Percentiles rank a stretch among this genome's conserved stretches.
These are phyloP conservation scores for Psilocybe tampanensis DNA, from an alignment of 768 basidiomycete genomes.

Conservation along the genomic window DNA sequence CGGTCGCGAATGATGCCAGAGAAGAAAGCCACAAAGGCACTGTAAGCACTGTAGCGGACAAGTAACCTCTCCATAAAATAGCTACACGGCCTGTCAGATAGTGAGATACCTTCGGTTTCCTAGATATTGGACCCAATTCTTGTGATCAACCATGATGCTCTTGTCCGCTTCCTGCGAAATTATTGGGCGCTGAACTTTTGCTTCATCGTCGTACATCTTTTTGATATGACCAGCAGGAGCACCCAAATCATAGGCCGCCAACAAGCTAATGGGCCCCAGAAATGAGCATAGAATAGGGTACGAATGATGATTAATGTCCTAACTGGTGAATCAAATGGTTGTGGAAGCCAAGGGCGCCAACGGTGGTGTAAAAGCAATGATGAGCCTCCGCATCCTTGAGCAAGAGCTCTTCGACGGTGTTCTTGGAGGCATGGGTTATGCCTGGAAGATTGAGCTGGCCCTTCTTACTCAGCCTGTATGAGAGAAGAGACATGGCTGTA, in stretches of 20 bases:
- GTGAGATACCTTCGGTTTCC: constrained; percentile 46
- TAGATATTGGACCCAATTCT: constrained; percentile 54
- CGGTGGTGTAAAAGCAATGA: constrained; percentile 48
- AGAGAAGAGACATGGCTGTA: constrained; percentile 19
- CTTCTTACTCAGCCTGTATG: constrained; percentile 25
- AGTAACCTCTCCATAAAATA: background rate
- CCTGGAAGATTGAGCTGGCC: constrained; percentile 53
- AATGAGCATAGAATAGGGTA: background rate
- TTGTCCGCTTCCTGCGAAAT: constrained; percentile 35
- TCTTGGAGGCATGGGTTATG: constrained; percentile 43
- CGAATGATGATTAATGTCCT: no score
- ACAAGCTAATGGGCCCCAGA: constrained; percentile 35
- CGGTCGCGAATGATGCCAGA: constrained; percentile 35
- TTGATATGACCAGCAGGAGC: constrained; percentile 46
- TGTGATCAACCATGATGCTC: constrained; percentile 35
- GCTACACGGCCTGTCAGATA: background rate
- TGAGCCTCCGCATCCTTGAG: constrained; percentile 48
- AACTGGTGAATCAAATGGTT: constrained; percentile 66
- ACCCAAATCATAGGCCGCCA: constrained; percentile 60
- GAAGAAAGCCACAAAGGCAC: constrained; percentile 41
- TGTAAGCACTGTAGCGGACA: constrained; percentile 39
- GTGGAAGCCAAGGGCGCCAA: constrained; percentile 47
- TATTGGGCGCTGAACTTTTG: constrained; percentile 41
- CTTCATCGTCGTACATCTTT: constrained; percentile 50
- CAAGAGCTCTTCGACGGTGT: constrained; percentile 44